Evolutionary conservation across 306 rosid genomes (phyloP), one percentile per base, ranked within the genome.

Genomic region (Lathyrus aphaca): DNA sequence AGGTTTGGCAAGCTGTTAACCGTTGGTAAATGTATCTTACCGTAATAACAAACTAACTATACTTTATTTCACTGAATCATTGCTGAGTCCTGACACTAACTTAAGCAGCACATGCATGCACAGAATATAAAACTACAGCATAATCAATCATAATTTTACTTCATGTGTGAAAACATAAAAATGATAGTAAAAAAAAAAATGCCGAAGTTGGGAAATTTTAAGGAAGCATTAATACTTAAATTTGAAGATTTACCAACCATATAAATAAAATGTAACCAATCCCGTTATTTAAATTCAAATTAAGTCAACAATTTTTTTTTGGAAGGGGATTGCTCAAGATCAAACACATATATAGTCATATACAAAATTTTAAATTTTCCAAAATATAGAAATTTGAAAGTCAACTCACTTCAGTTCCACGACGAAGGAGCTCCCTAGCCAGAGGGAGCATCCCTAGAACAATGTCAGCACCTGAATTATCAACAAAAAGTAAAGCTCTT

Each of bases 391-490:
- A 16, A 57, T 58, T 8, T 66, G 12, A 58, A 19, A 56, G 38
- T 17, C 45, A 71, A 68, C 91, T 81, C 79, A 95, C 99, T 86
- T 95, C 97, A 17, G 96, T 95, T 82, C 99, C 99, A 55, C 84
- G 86, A 9, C 87, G 89, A 66, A 95, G 97, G 75, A 95, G 96
- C 83, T 95, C 99, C 79, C 97, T 77, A 29, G 99, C 99, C 15
- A 95, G 76, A 73, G 99, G 99, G 86, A 95, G 96, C 99, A 95
- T 95, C 79, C 99, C 99, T 42, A 95, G 86, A 79, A 91, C 91
- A 80, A 95, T 72, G 73, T 95, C 99, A 64, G 99, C 99, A 63
- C 99, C 99, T 14, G 99, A 69, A 80, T 95, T 95, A 76, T 95
- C 99, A 30, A 95, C 99, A 64, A 91, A 95, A 55, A 95, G 91